Evolutionary conservation across 805 yeast species (phyloP).

Genomic region (Starmerella vitae): DNA sequence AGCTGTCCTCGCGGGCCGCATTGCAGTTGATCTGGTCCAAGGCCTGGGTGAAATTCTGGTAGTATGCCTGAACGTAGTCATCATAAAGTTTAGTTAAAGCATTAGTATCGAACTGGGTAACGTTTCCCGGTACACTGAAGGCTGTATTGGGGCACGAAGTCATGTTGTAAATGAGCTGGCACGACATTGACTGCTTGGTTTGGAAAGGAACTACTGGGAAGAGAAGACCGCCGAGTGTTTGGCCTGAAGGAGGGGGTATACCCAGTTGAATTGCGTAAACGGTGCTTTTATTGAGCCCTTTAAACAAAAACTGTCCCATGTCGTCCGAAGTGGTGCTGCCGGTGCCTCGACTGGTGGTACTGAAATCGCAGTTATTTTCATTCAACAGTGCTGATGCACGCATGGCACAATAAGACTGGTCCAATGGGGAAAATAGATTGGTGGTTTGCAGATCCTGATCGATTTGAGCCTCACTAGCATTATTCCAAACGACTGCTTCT

Average conservation of each 20-base stretch:
- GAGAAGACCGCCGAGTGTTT: constrained; percentile 45
- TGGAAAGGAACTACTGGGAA: constrained; percentile 42
- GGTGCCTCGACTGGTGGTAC: constrained; percentile 34
- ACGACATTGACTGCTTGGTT: constrained; percentile 42
- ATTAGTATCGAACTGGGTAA: constrained; percentile 27
- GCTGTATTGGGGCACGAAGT: constrained; percentile 73
- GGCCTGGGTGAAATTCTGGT: constrained; percentile 57
- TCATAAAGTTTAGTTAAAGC: constrained; percentile 46
- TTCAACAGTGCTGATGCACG: constrained; percentile 35
- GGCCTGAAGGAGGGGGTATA: constrained; percentile 9
- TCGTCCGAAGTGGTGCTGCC: constrained; percentile 18
- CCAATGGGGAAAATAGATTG: constrained; percentile 23
- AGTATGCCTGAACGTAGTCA: constrained; percentile 41
- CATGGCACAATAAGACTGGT: constrained; percentile 61
- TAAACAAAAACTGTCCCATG: constrained; percentile 49
- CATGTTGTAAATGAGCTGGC: constrained; percentile 61
- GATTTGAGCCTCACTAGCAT: neutral
- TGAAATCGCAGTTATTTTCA: constrained; percentile 24
- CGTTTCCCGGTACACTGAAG: constrained; percentile 62
- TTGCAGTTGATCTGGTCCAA: constrained; percentile 62
- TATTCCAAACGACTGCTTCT: neutral
- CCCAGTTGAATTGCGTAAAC: constrained; percentile 52
- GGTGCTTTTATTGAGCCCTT: constrained; percentile 47
- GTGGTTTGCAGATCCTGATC: constrained; percentile 12
- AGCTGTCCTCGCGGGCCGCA: constrained; percentile 50